A percentile compares a stretch with the other conserved stretches of the same genome.
These are phyloP conservation scores for Syzygium grande DNA, from an alignment of 345 rosid species.

Conservation along the genomic window DNA sequence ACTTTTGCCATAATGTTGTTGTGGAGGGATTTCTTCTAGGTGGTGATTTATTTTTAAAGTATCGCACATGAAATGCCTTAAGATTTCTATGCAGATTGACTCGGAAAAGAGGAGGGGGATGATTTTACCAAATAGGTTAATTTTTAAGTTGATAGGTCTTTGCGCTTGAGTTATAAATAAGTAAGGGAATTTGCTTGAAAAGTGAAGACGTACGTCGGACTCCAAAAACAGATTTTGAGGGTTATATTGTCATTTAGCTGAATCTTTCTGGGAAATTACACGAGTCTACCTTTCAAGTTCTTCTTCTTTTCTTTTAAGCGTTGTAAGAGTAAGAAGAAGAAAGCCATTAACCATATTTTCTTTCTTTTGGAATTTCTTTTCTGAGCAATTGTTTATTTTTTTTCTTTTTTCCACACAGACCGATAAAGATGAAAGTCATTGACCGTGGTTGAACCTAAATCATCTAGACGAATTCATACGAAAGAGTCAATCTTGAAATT, in stretches of 20 bases:
- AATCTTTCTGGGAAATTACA: not conserved
- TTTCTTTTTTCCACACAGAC: not conserved
- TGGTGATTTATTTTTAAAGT: not conserved
- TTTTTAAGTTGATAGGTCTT: not conserved
- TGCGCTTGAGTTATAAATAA: not conserved
- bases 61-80: not conserved
- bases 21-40: not conserved
- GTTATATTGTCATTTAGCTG: not conserved
- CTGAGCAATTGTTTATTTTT: rapidly evolving
- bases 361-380: not conserved
- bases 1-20: not conserved
- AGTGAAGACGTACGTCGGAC: not conserved
- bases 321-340: not conserved
- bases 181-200: not conserved
- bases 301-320: too few relatives aligned
- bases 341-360: not conserved
- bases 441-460: not conserved
- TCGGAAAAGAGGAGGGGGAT: not conserved
- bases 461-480: too few relatives aligned
- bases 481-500: not conserved
- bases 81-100: not conserved
- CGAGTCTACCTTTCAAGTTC: too few relatives aligned
- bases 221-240: not conserved
- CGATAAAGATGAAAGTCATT: not conserved
- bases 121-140: not conserved